Evolutionary conservation across 331 rosid genomes (phyloP).

Genomic region (Ulmus americana): DNA sequence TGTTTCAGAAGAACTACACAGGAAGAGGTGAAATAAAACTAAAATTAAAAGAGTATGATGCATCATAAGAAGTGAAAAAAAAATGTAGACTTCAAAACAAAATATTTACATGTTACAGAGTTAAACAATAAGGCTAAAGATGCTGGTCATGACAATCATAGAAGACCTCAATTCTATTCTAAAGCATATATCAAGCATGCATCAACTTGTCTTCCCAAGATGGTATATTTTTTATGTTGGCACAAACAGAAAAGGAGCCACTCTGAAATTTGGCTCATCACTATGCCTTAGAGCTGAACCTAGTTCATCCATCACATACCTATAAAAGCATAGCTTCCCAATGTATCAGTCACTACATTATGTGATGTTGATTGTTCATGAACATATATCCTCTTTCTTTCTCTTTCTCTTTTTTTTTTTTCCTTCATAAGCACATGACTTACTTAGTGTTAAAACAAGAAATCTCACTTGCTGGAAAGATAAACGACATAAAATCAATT

Average conservation of each 20-base stretch:
- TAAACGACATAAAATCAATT: no score
- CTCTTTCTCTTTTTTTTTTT: no score
- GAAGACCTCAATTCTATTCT: slow-evolving; percentile 1
- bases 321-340: slow-evolving; percentile 25
- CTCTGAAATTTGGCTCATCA: slow-evolving; percentile 82
- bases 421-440: no score
- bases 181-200: slow-evolving; percentile 1
- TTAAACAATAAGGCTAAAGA: background rate
- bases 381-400: background rate
- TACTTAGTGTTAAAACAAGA: no score
- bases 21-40: no score
- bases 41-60: no score
- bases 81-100: no score
- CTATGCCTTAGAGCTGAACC: slow-evolving; percentile 90
- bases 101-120: no score
- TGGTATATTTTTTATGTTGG: slow-evolving; percentile 81
- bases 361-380: background rate
- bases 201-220: slow-evolving; percentile 50
- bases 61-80: no score
- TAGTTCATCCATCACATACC: slow-evolving; percentile 92
- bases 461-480: no score
- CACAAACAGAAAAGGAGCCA: slow-evolving; percentile 90
- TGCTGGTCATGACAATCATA: background rate
- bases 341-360: slow-evolving; percentile 9
- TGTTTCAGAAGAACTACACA: no score